phyloP scores from a whole-genome alignment of 805 yeast genomes.

The Cyberlindnera amylophila region DNA sequence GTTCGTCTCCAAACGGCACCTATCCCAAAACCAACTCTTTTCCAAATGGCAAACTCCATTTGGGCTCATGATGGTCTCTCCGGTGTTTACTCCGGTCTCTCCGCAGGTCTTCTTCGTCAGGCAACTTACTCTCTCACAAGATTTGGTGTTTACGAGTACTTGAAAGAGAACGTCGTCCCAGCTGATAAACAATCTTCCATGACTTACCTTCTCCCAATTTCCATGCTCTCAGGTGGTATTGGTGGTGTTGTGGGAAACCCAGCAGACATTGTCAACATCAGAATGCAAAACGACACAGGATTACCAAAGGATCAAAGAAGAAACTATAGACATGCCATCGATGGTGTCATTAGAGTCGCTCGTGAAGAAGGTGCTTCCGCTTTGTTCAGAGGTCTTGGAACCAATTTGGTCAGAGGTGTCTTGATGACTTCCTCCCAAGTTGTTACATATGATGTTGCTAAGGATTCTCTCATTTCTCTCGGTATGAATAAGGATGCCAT shows the following conservation, averaged over 20 bases:
- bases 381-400: constrained; percentile 69
- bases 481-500: constrained; percentile 56
- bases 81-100: constrained; percentile 75
- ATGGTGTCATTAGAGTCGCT: constrained; percentile 61
- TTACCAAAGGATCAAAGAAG: constrained; percentile 62
- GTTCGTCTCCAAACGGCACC: constrained; percentile 81
- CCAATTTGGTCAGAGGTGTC: constrained; percentile 76
- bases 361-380: constrained; percentile 57
- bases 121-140: constrained; percentile 85
- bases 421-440: constrained; percentile 90
- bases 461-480: constrained; percentile 51
- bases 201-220: constrained; percentile 60
- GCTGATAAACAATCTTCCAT: constrained; percentile 49
- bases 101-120: constrained; percentile 80
- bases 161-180: constrained; percentile 54
- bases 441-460: constrained; percentile 79
- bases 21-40: constrained; percentile 58
- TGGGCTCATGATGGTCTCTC: constrained; percentile 59
- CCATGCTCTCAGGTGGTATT: constrained; percentile 80
- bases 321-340: constrained; percentile 72
- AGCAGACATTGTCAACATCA: constrained; percentile 78
- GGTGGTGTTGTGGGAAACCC: constrained; percentile 90
- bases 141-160: constrained; percentile 78
- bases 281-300: constrained; percentile 87
- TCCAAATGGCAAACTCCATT: constrained; percentile 58